These are phyloP conservation scores for Cyclotella distinguenda DNA, from an alignment of 108 stramenopile genomes.

Conservation along the genomic window DNA sequence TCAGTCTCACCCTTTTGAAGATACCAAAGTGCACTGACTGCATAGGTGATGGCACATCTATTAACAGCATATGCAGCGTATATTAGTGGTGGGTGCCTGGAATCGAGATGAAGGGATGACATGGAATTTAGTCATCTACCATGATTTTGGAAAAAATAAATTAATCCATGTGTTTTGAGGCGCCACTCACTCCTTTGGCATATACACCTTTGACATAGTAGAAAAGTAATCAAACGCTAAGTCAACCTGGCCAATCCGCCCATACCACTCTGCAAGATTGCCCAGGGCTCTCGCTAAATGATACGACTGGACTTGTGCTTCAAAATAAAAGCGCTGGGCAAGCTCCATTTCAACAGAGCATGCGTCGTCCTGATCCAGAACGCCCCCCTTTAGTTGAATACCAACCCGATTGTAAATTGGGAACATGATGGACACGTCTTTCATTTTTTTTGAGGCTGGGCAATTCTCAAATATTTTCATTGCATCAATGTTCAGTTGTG, in stretches of 20 bases:
- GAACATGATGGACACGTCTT: conserved; percentile 28
- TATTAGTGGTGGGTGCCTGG: conserved; percentile 26
- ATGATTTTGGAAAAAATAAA: too few relatives aligned
- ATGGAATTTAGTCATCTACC: too few relatives aligned
- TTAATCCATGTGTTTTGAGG: too few relatives aligned
- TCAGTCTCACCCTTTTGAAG: conserved; percentile 20
- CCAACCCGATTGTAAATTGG: conserved; percentile 29
- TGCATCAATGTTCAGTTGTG: conserved; percentile 26
- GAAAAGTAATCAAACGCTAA: conserved; percentile 18
- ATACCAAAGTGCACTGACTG: conserved; percentile 26
- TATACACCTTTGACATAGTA: conserved; percentile 21
- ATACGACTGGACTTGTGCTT: conserved; percentile 30
- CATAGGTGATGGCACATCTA: conserved; percentile 27
- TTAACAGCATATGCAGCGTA: conserved; percentile 20
- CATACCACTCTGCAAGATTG: conserved; percentile 16
- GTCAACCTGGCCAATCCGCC: not conserved
- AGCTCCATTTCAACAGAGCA: conserved; percentile 33
- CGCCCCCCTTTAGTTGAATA: conserved; percentile 29
- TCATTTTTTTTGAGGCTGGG: conserved; percentile 28
- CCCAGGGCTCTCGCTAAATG: conserved; percentile 26
- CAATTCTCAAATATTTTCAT: conserved; percentile 40
- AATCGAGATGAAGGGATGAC: too few relatives aligned
- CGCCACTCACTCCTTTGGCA: too few relatives aligned
- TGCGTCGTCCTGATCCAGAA: conserved; percentile 28
- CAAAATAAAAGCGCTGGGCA: conserved; percentile 25